These are phyloP conservation scores for Ogataea pignaliae DNA, from an alignment of 805 yeast species.

Conservation along the genomic window DNA sequence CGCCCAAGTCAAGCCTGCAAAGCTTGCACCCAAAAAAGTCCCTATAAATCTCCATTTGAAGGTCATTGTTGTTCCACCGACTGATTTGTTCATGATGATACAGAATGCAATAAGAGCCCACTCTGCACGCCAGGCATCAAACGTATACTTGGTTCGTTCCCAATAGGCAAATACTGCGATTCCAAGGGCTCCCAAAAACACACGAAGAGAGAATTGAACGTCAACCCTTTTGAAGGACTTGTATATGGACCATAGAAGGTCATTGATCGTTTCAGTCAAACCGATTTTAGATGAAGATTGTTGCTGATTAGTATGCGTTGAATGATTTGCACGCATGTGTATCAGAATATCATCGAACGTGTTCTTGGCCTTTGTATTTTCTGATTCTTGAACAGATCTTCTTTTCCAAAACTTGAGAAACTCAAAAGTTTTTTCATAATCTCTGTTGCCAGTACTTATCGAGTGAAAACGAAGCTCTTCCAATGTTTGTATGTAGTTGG, in stretches of 20 bases:
- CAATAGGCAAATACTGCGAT: constrained; percentile 65
- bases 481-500: constrained; percentile 40
- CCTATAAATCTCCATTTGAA: constrained; percentile 72
- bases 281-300: no score
- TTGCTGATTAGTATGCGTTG: no score
- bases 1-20: constrained; percentile 59
- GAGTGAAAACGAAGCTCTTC: constrained; percentile 23
- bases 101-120: constrained; percentile 83
- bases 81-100: constrained; percentile 77
- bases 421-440: constrained; percentile 34
- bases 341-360: constrained; percentile 34
- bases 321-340: constrained; percentile 3
- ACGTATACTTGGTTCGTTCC: constrained; percentile 48
- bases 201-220: constrained; percentile 73
- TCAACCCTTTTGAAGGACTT: constrained; percentile 58
- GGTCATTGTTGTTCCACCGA: constrained; percentile 82
- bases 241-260: constrained; percentile 31
- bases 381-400: background rate
- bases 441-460: no score
- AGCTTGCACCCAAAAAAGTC: constrained; percentile 64
- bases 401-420: constrained; percentile 53
- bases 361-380: constrained; percentile 4
- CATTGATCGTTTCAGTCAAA: no score
- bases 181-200: constrained; percentile 69
- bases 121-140: constrained; percentile 69